These are phyloP conservation scores for Globisporangium mamillatum DNA, from an alignment of 352 stramenopile species.

Conservation along the genomic window DNA sequence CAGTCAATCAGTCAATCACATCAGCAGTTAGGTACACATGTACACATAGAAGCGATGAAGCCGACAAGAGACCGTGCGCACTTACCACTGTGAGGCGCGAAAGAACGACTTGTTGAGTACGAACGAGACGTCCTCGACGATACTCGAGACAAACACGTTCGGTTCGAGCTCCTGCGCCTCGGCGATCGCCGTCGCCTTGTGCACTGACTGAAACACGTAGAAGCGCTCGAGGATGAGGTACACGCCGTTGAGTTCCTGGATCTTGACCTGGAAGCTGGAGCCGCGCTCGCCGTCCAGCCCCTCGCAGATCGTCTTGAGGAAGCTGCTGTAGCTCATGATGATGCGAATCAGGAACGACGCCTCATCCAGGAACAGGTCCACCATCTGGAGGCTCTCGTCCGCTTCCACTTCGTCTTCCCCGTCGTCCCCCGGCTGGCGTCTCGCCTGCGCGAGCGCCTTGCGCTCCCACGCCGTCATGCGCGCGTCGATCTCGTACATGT, in stretches of 20 bases:
- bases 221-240: constrained; percentile 83
- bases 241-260: constrained; percentile 74
- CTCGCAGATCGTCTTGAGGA: constrained; percentile 52
- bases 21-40: background rate
- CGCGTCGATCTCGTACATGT: constrained; percentile 70
- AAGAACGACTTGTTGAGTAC: constrained; percentile 84
- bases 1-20: background rate
- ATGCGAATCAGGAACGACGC: constrained; percentile 73
- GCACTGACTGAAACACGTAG: constrained; percentile 83
- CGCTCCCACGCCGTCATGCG: constrained; percentile 79
- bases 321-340: constrained; percentile 63
- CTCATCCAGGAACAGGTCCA: constrained; percentile 82
- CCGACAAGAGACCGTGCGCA: background rate
- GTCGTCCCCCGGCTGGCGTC: constrained; percentile 30
- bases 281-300: constrained; percentile 35
- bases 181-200: constrained; percentile 80
- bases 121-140: constrained; percentile 84
- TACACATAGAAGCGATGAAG: background rate
- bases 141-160: constrained; percentile 69
- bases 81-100: constrained; percentile 68
- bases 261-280: constrained; percentile 49
- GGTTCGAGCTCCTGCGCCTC: constrained; percentile 72
- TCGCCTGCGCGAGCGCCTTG: constrained; percentile 52
- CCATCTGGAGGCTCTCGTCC: constrained; percentile 86
- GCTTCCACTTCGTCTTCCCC: constrained; percentile 39